These are phyloP conservation scores for Acacia melanoxylon DNA, from an alignment of 306 rosid genomes.

Conservation along the genomic window DNA sequence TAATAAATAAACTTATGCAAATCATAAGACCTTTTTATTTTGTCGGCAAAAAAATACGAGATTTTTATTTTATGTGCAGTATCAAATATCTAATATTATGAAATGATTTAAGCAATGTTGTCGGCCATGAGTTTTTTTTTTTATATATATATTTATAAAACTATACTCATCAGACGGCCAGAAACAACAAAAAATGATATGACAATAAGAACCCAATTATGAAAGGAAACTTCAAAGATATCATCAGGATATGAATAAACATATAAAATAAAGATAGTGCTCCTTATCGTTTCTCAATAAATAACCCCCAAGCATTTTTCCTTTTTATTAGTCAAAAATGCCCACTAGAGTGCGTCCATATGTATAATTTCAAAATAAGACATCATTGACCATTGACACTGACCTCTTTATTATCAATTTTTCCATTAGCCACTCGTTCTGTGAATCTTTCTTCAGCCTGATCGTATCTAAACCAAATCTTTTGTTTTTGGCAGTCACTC, in stretches of 20 bases:
- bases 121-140: background rate
- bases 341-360: background rate
- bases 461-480: conserved; percentile 28
- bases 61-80: no score
- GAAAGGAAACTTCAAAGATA: background rate
- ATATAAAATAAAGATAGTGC: background rate
- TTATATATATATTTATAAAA: background rate
- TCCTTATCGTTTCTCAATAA: background rate
- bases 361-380: background rate
- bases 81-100: no score
- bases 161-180: background rate
- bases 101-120: no score
- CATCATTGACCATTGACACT: conserved; percentile 3
- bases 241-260: background rate
- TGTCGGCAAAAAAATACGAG: no score
- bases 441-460: conserved; percentile 6
- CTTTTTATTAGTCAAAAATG: background rate
- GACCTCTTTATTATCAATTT: conserved; percentile 10
- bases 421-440: background rate
- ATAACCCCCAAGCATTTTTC: background rate
- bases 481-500: background rate
- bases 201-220: background rate
- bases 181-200: background rate
- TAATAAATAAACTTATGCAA: no score
- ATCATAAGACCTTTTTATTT: no score